Evolutionary conservation across 2,329 filamentous ascomycete genomes (phyloP).

Genomic region (Colletotrichum agaves): DNA sequence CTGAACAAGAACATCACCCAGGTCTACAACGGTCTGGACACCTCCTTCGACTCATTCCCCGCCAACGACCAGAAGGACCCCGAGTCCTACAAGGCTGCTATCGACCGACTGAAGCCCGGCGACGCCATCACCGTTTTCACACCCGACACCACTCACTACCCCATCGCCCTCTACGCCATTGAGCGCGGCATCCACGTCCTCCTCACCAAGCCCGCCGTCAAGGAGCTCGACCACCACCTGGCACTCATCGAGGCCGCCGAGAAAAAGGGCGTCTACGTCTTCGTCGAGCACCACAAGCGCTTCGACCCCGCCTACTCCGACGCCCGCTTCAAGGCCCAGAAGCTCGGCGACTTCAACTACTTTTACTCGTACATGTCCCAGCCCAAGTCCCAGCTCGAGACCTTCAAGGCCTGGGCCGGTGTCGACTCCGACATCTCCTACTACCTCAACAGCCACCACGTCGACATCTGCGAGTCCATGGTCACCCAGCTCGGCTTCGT

Average conservation of each 20-base stretch:
- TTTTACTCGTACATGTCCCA: slow-evolving; percentile 98
- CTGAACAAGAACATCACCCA: slow-evolving; percentile 87
- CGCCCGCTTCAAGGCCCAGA: slow-evolving; percentile 79
- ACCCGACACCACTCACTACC: slow-evolving; percentile 90
- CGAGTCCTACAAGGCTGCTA: slow-evolving; percentile 87
- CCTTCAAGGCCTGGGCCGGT: slow-evolving; percentile 94
- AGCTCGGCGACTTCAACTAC: slow-evolving; percentile 95
- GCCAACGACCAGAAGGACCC: slow-evolving; percentile 78
- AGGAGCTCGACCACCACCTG: slow-evolving; percentile 83
- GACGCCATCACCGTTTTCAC: slow-evolving; percentile 97
- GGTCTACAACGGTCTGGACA: slow-evolving; percentile 90
- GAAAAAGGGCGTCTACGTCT: slow-evolving; percentile 86
- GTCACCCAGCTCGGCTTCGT: slow-evolving; percentile 77
- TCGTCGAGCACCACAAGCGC: slow-evolving; percentile 96
- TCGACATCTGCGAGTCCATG: slow-evolving; percentile 94
- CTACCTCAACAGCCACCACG: slow-evolving; percentile 94
- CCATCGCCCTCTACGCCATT: slow-evolving; percentile 92
- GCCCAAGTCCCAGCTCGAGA: slow-evolving; percentile 90
- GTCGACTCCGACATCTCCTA: slow-evolving; percentile 94
- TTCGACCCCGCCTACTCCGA: slow-evolving; percentile 94
- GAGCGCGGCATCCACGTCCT: slow-evolving; percentile 89
- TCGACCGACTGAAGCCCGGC: slow-evolving; percentile 82
- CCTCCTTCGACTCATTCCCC: slow-evolving; percentile 85
- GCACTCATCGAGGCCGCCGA: slow-evolving; percentile 77
- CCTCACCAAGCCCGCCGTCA: slow-evolving; percentile 93